phyloP scores from a whole-genome alignment of 2,329 filamentous ascomycete species.

The Fusarium sublunatum region DNA sequence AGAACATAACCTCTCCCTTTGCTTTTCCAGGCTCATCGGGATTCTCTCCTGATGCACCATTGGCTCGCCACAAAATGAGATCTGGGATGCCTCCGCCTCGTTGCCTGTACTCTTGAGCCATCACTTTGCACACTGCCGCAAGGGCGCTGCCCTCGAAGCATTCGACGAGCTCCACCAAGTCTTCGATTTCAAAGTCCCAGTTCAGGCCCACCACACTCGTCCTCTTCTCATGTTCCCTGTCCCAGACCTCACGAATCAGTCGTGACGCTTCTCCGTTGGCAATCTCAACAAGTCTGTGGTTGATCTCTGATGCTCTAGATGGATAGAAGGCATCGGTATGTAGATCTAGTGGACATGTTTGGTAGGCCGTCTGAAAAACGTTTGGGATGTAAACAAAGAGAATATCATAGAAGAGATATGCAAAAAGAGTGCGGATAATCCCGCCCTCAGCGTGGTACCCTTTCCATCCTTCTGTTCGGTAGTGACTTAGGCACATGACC shows the following conservation, averaged over 20 bases:
- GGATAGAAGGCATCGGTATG: conserved; percentile 94
- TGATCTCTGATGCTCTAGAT: conserved; percentile 87
- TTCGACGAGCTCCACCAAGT: conserved; percentile 80
- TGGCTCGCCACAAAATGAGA: conserved; percentile 82
- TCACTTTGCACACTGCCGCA: conserved; percentile 87
- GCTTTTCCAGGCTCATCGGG: conserved; percentile 49
- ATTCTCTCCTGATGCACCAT: conserved; percentile 46
- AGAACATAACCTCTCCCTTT: conserved; percentile 76
- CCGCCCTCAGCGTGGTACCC: conserved; percentile 94
- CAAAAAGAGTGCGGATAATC: conserved; percentile 90
- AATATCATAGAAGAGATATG: conserved; percentile 92
- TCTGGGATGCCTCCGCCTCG: conserved; percentile 91
- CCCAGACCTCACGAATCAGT: conserved; percentile 76
- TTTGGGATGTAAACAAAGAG: conserved; percentile 94
- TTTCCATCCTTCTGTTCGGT: conserved; percentile 87
- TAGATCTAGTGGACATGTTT: conserved; percentile 92
- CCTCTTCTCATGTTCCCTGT: conserved; percentile 72
- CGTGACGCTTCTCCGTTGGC: conserved; percentile 79
- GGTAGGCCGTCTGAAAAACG: conserved; percentile 95
- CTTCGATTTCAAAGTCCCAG: conserved; percentile 85
- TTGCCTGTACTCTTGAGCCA: conserved; percentile 93
- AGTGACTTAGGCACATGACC: conserved; percentile 90
- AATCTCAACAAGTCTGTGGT: conserved; percentile 85
- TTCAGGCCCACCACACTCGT: conserved; percentile 93
- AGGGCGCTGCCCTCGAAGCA: conserved; percentile 86